Conservation (phyloP, 2,329 filamentous ascomycete genomes). For the Hymenoscyphus fructigenus region DNA sequence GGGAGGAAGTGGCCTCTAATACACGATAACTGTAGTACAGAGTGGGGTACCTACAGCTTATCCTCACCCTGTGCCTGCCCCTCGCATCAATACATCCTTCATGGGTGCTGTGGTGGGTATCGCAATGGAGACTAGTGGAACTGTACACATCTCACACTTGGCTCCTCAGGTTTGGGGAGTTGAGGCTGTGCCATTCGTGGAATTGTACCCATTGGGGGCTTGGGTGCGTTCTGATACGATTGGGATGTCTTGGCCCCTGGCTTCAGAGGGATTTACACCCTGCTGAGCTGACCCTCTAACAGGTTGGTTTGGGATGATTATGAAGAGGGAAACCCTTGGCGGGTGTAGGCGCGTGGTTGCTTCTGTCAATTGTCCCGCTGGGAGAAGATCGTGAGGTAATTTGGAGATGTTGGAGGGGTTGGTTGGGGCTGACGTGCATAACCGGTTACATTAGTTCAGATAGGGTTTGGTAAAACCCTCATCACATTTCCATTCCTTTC, state of each 20-base stretch:
- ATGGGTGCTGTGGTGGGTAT: not conserved
- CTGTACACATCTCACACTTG: slow-evolving; percentile 1
- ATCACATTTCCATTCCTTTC: not conserved
- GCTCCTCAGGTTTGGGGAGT: not conserved
- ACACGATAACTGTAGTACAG: not conserved
- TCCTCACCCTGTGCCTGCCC: not conserved
- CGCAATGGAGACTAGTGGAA: not conserved
- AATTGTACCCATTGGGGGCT: not conserved
- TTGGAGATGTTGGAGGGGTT: not conserved
- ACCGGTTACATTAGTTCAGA: not conserved
- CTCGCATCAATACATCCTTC: not conserved
- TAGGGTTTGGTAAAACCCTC: not conserved
- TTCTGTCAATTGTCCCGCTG: not conserved
- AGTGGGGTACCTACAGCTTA: slow-evolving; percentile 4
- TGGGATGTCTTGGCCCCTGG: not conserved
- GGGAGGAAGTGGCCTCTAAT: slow-evolving; percentile 6
- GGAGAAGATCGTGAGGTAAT: not conserved
- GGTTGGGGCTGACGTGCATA: slow-evolving; percentile 6
- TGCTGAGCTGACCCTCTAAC: not conserved
- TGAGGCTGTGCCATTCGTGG: slow-evolving; percentile 11
- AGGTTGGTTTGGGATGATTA: not conserved
- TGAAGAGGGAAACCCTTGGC: not conserved
- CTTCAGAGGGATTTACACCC: not conserved
- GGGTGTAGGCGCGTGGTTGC: not conserved
- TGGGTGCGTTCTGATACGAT: not conserved